phyloP scores from a whole-genome alignment of 768 basidiomycete species.

The Melanogaster broomeanus region DNA sequence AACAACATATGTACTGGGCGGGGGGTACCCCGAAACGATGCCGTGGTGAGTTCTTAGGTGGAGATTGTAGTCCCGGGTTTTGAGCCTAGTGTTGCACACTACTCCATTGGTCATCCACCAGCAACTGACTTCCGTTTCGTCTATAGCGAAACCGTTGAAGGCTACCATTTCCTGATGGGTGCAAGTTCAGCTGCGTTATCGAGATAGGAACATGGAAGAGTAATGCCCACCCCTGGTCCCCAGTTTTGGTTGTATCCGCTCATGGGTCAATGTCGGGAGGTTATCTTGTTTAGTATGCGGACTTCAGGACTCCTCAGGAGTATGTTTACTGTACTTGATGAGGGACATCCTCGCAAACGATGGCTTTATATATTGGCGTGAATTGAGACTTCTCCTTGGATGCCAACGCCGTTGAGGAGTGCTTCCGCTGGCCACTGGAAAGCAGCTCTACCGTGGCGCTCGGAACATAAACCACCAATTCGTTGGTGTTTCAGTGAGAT shows the following conservation, averaged over 20 bases:
- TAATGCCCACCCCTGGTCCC: conserved; percentile 1
- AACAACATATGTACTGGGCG: conserved; percentile 4
- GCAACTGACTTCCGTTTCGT: background rate
- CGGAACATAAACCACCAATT: background rate
- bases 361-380: background rate
- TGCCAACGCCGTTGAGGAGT: background rate
- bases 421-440: background rate
- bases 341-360: background rate
- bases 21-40: background rate
- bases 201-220: background rate
- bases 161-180: background rate
- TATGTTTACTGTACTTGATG: background rate
- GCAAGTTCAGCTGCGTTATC: background rate
- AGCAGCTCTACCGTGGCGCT: background rate
- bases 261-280: background rate
- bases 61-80: background rate
- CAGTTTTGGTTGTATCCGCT: background rate
- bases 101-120: background rate
- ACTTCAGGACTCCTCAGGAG: background rate
- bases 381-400: background rate
- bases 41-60: conserved; percentile 9
- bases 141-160: conserved; percentile 3
- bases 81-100: background rate
- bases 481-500: background rate
- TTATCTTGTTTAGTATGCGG: too few relatives aligned